Conservation (phyloP, 2,329 filamentous ascomycete genomes). For the Lachnellula willkommii region DNA sequence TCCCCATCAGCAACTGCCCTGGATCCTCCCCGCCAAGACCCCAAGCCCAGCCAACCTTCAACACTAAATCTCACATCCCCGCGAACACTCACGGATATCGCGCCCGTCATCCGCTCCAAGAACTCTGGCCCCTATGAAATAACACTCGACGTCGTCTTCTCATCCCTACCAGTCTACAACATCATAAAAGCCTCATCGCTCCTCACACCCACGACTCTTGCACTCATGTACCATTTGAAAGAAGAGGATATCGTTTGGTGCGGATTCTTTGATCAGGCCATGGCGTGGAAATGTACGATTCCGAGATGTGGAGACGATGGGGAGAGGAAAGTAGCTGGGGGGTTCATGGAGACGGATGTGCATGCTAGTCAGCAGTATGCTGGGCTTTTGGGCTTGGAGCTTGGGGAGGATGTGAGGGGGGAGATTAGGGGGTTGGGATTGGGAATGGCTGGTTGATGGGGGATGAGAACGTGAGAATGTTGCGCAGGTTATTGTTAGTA, state of each 20-base stretch:
- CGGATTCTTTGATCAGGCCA: conserved; percentile 38
- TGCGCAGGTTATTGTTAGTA: too few relatives aligned
- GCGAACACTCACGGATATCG: conserved; percentile 32
- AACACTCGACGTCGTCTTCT: conserved; percentile 48
- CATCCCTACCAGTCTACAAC: conserved; percentile 30
- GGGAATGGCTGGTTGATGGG: neutral
- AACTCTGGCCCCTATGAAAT: conserved; percentile 48
- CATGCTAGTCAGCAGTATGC: conserved; percentile 38
- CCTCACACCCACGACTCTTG: conserved; percentile 33
- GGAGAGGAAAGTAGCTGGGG: neutral
- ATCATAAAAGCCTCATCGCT: conserved; percentile 34
- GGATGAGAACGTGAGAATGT: too few relatives aligned
- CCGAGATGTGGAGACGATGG: conserved; percentile 1
- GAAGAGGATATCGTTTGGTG: conserved; percentile 15
- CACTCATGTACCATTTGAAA: conserved; percentile 26
- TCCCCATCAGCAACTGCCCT: neutral
- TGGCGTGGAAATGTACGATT: conserved; percentile 45
- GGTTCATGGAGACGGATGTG: conserved; percentile 34
- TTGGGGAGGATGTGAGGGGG: neutral
- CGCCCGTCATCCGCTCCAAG: conserved; percentile 43
- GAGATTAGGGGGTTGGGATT: neutral
- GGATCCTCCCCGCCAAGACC: neutral
- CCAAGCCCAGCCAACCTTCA: neutral
- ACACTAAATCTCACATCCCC: neutral
- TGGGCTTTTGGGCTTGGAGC: conserved; percentile 28